These are phyloP conservation scores for Candida vaughaniae DNA, from an alignment of 805 yeast genomes.

Conservation along the genomic window DNA sequence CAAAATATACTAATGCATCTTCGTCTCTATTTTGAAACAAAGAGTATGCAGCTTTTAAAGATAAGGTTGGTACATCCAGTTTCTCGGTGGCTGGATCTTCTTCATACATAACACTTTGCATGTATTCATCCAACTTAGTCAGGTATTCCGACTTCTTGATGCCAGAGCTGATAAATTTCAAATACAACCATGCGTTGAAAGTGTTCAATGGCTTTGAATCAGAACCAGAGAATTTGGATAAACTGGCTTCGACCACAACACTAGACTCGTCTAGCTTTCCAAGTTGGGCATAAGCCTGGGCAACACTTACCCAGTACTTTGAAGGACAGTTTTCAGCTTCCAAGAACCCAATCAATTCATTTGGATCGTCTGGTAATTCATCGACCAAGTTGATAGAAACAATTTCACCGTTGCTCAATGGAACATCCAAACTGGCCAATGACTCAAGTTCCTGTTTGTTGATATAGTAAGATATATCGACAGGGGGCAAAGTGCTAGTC, in stretches of 20 bases:
- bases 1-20: conserved; percentile 68
- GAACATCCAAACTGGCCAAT: conserved; percentile 55
- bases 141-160: conserved; percentile 24
- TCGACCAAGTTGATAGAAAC: conserved; percentile 78
- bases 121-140: conserved; percentile 9
- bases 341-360: conserved; percentile 73
- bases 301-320: conserved; percentile 82
- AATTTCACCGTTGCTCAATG: conserved; percentile 72
- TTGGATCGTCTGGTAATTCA: conserved; percentile 88
- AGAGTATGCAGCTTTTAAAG: conserved; percentile 58
- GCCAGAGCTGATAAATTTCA: conserved; percentile 37
- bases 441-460: conserved; percentile 30
- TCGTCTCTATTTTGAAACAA: conserved; percentile 63
- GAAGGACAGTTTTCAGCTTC: conserved; percentile 76
- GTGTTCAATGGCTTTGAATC: conserved; percentile 56
- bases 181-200: conserved; percentile 71
- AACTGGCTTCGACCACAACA: conserved; percentile 61
- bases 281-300: conserved; percentile 72
- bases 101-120: conserved; percentile 4
- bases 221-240: conserved; percentile 30
- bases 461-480: conserved; percentile 33
- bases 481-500: conserved; percentile 9
- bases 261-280: conserved; percentile 60
- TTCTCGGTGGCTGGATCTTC: conserved; percentile 5
- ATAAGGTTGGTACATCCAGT: conserved; percentile 1